Percentiles rank a stretch among this genome's conserved stretches.
Evolutionary conservation across 306 rosid genomes (phyloP).

Genomic region (Cajanus cajan): DNA sequence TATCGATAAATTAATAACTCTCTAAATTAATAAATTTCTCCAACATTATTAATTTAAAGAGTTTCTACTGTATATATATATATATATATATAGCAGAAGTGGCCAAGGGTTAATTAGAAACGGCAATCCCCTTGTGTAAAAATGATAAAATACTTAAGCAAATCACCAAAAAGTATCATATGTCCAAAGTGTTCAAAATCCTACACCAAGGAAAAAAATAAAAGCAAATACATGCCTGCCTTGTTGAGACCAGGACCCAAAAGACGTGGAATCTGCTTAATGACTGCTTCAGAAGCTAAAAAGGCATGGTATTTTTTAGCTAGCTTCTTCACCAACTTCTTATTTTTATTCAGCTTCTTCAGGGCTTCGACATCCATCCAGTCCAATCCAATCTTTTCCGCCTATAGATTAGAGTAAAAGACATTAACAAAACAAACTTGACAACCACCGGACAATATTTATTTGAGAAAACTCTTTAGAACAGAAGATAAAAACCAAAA

Average conservation of each 20-base stretch:
- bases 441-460: background rate
- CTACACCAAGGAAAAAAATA: background rate
- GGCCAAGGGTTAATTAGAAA: background rate
- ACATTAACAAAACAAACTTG: background rate
- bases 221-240: conserved; percentile 43
- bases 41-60: too few relatives aligned
- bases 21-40: too few relatives aligned
- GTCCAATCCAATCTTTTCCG: conserved; percentile 72
- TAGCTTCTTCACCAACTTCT: conserved; percentile 73
- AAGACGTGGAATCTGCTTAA: conserved; percentile 89
- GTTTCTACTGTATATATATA: too few relatives aligned
- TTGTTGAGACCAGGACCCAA: conserved; percentile 91
- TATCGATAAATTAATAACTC: too few relatives aligned
- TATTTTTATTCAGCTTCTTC: conserved; percentile 80
- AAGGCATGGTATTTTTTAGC: conserved; percentile 89
- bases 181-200: background rate
- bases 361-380: conserved; percentile 80
- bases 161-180: background rate
- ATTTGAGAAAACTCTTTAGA: background rate
- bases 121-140: background rate
- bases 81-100: background rate
- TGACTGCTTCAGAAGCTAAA: conserved; percentile 86
- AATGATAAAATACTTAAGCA: background rate
- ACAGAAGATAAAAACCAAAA: background rate
- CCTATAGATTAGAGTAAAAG: conserved; percentile 35